Evolutionary conservation across 129 eudicot species (phyloP).

Genomic region (Kitagawia praeruptora): DNA sequence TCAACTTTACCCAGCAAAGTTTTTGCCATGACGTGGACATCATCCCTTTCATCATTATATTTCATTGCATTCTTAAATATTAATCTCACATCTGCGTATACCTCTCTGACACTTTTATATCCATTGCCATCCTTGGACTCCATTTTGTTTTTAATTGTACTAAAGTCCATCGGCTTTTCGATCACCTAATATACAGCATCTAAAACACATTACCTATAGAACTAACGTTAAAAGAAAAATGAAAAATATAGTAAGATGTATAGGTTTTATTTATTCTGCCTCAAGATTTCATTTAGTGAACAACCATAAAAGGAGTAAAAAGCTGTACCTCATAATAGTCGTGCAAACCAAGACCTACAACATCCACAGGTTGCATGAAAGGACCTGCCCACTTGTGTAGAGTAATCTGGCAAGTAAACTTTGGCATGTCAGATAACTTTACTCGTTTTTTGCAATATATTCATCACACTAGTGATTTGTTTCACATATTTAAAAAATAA

Average conservation of each 20-base stretch:
- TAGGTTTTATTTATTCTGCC: not conserved
- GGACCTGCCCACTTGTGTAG: slow-evolving; percentile 81
- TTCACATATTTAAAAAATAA: not conserved
- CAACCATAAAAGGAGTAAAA: not conserved
- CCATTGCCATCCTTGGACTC: slow-evolving; percentile 79
- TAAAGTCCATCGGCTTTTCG: slow-evolving; percentile 87
- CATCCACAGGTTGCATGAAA: slow-evolving; percentile 82
- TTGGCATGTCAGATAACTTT: slow-evolving; percentile 9
- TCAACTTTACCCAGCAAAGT: slow-evolving; percentile 71
- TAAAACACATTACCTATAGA: slow-evolving; percentile 14
- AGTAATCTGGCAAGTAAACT: slow-evolving; percentile 38
- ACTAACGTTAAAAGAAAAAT: not conserved
- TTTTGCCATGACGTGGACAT: slow-evolving; percentile 90
- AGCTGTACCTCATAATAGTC: slow-evolving; percentile 67
- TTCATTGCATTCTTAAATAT: slow-evolving; percentile 85
- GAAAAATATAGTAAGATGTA: not conserved
- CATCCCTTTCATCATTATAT: slow-evolving; percentile 69
- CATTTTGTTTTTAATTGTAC: slow-evolving; percentile 65
- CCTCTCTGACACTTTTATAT: slow-evolving; percentile 73
- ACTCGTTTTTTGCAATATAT: not conserved
- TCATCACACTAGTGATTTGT: not conserved
- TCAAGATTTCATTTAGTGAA: not conserved
- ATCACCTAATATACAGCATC: slow-evolving; percentile 39
- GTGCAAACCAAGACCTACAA: slow-evolving; percentile 63
- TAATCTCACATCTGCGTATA: slow-evolving; percentile 82